phyloP scores from a whole-genome alignment of 768 basidiomycete genomes.

The Mycena leptocephala region DNA sequence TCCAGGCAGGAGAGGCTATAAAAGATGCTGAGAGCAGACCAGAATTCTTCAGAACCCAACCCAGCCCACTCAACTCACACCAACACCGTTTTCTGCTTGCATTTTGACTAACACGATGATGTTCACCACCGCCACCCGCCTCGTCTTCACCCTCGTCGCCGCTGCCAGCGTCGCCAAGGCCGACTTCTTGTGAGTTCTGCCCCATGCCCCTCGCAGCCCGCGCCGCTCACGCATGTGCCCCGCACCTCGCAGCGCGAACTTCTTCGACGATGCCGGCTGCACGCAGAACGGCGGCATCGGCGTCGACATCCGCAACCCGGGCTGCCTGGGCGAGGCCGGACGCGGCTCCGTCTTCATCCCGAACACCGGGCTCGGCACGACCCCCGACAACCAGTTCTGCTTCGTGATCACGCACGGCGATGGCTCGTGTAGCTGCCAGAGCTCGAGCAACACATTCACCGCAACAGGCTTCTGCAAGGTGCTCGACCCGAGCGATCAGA shows the following conservation, averaged over 20 bases:
- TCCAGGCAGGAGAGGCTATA: slow-evolving; percentile 13
- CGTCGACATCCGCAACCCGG: slow-evolving; percentile 25
- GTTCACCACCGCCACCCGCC: slow-evolving; percentile 20
- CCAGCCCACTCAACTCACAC: not conserved
- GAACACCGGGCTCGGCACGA: slow-evolving; percentile 18
- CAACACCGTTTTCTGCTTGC: not conserved
- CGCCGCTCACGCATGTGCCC: not conserved
- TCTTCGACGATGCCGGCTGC: slow-evolving; percentile 26
- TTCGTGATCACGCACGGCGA: slow-evolving; percentile 19
- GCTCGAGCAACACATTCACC: slow-evolving; percentile 18
- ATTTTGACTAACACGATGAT: slow-evolving; percentile 12
- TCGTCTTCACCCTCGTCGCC: slow-evolving; percentile 13
- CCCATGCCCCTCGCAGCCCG: not conserved
- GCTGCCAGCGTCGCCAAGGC: slow-evolving; percentile 24
- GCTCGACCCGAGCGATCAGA: slow-evolving; percentile 18
- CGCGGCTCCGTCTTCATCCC: slow-evolving; percentile 22
- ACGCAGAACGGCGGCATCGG: slow-evolving; percentile 24
- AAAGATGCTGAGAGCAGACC: slow-evolving; percentile 8
- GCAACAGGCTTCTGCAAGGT: slow-evolving; percentile 20
- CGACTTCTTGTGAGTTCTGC: slow-evolving; percentile 22
- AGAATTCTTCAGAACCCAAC: slow-evolving; percentile 7
- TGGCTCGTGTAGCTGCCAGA: slow-evolving; percentile 23
- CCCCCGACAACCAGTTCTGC: slow-evolving; percentile 25
- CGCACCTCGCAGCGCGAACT: slow-evolving; percentile 18
- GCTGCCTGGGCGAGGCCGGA: slow-evolving; percentile 23